phyloP scores from a whole-genome alignment of 805 yeast genomes.

The Saccharomycopsis sp. region DNA sequence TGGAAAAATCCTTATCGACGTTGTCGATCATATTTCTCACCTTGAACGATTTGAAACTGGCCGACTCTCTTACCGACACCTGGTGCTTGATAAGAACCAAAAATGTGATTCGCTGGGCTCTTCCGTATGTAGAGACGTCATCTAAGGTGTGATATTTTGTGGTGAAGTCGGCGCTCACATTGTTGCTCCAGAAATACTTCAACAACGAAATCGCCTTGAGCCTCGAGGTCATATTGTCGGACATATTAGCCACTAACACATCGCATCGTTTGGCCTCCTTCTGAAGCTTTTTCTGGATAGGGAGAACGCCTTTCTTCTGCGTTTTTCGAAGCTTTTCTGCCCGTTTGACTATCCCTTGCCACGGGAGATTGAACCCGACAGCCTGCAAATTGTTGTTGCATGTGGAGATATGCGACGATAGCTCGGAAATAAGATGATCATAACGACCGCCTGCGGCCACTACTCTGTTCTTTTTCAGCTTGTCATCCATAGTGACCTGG shows the following conservation, averaged over 20 bases:
- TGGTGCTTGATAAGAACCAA: constrained; percentile 73
- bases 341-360: constrained; percentile 53
- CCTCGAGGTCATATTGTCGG: constrained; percentile 39
- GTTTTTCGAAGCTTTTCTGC: constrained; percentile 43
- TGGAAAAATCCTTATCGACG: constrained; percentile 65
- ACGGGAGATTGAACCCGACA: constrained; percentile 82
- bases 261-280: constrained; percentile 59
- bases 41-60: constrained; percentile 68
- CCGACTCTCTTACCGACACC: constrained; percentile 24
- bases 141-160: constrained; percentile 46
- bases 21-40: constrained; percentile 55
- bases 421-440: constrained; percentile 60
- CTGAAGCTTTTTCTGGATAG: constrained; percentile 29
- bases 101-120: constrained; percentile 67
- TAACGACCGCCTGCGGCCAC: constrained; percentile 94
- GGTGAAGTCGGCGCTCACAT: constrained; percentile 72
- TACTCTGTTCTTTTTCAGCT: constrained; percentile 34
- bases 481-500: constrained; percentile 69
- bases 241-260: constrained; percentile 68
- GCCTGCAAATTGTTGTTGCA: constrained; percentile 39
- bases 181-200: constrained; percentile 63
- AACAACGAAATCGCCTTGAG: constrained; percentile 55
- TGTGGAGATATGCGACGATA: constrained; percentile 36
- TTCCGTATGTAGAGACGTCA: constrained; percentile 58
- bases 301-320: constrained; percentile 24